Percentiles rank a stretch among this genome's conserved stretches.
These are phyloP conservation scores for Coemansia sp. DNA, from an alignment of 192 early-diverging fungal species.

Conservation along the genomic window DNA sequence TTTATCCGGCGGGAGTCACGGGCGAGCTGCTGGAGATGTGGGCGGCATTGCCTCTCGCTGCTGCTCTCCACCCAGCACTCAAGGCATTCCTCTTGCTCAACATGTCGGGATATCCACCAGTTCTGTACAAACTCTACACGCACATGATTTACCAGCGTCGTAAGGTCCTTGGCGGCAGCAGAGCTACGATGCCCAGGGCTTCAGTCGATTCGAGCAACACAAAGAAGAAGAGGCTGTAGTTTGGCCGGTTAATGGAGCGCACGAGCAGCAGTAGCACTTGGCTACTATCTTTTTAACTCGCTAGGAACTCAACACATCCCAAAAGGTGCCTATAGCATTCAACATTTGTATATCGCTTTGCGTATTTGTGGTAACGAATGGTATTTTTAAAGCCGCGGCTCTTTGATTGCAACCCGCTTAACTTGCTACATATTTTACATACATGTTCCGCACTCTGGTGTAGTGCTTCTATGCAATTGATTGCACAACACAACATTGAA, in stretches of 20 bases:
- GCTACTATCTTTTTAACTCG: neutral
- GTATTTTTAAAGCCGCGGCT: neutral
- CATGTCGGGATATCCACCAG: conserved; percentile 65
- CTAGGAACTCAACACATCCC: neutral
- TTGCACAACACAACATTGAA: neutral
- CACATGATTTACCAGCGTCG: conserved; percentile 91
- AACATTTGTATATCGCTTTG: neutral
- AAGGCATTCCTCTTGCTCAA: conserved; percentile 61
- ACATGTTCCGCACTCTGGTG: neutral
- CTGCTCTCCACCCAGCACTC: conserved; percentile 54
- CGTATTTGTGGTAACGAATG: neutral
- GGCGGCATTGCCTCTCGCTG: conserved; percentile 64
- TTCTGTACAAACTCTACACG: conserved; percentile 81
- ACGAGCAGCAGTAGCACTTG: neutral
- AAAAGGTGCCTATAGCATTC: neutral
- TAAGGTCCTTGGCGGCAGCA: conserved; percentile 62
- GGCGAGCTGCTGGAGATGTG: conserved; percentile 79
- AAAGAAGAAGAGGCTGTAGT: conserved; percentile 34
- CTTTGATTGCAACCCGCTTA: neutral
- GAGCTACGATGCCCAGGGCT: neutral
- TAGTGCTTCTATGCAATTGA: neutral
- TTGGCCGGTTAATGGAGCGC: neutral
- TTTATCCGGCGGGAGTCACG: conserved; percentile 89
- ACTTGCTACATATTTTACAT: neutral
- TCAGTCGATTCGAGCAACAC: neutral